Base-by-base conservation (phyloP, 257 asterid genomes). In the Solanum neorickii region DNA sequence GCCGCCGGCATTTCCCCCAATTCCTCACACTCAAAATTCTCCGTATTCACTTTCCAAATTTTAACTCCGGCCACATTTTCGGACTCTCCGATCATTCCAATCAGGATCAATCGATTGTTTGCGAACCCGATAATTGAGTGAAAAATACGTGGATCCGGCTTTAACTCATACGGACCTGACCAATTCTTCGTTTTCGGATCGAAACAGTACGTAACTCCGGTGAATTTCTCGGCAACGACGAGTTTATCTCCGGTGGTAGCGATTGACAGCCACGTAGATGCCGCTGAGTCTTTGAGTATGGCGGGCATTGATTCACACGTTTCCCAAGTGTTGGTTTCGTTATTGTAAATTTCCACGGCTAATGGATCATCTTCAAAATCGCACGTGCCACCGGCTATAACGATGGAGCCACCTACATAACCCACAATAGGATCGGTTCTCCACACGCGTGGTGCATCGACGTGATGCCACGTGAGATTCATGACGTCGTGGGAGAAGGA, bases 341-440 rank as follows among this genome's bases (percentile, higher is more conserved):
- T 16, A 62, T 89, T 88, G 90, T 94, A 94, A 11, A 94, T 85
- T 88, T 96, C 98, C 7, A 96, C 96, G 1, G 98, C 96, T 21
- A 94, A 33, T 0, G 96, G 96, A 41, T 96, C 98, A 92, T 92
- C 94, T 77, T 90, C 97, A 39, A 92, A 93, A 75, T 96, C 96
- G 73, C 96, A 94, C 9, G 92, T 91, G 59, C 98, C 98, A 27
- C 98, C 98, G 83, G 98, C 98, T 6, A 96, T 83, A 0, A 96
- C 84, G 76, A 96, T 84, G 21, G 78, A 87, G 60, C 90, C 89
- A 35, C 94, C 95, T 59, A 96, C 93, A 15, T 88, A 89, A 62
- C 95, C 95, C 46, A 94, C 95, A 85, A 94, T 89, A 3, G 97
- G 98, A 74, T 95, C 97, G 12, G 74, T 88, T 35, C 98, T 94